Percentiles rank a stretch among this genome's conserved stretches.
Evolutionary conservation across 176 grass and related monocot species (phyloP).

Genomic region (Cenchrus americanus): DNA sequence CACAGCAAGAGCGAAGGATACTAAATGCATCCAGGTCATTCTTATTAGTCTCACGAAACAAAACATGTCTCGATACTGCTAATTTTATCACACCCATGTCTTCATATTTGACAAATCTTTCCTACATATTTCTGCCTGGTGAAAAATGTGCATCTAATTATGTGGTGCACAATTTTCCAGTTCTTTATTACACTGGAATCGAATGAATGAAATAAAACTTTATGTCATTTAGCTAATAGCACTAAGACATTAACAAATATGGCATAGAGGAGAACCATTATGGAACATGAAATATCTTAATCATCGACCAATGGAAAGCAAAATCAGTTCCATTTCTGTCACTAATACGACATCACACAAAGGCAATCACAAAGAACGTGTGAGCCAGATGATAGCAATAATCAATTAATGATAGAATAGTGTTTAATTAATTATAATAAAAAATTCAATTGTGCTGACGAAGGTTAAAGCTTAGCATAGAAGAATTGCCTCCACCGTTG

Average conservation of each 20-base stretch:
- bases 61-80: neutral
- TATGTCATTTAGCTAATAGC: neutral
- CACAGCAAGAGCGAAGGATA: neutral
- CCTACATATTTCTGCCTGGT: neutral
- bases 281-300: too few species aligned
- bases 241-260: neutral
- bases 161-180: neutral
- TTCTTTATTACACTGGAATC: too few species aligned
- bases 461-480: neutral
- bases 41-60: neutral
- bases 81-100: neutral
- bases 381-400: neutral
- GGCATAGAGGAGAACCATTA: neutral
- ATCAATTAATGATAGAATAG: neutral
- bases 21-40: neutral
- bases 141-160: neutral
- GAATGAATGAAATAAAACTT: neutral
- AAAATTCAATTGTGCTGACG: neutral
- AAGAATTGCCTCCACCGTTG: neutral
- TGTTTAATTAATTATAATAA: neutral
- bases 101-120: neutral
- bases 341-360: neutral
- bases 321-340: neutral
- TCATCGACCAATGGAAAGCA: neutral
- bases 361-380: neutral